Conservation (phyloP, 2,329 filamentous ascomycete species). For the Daldinia sp. region DNA sequence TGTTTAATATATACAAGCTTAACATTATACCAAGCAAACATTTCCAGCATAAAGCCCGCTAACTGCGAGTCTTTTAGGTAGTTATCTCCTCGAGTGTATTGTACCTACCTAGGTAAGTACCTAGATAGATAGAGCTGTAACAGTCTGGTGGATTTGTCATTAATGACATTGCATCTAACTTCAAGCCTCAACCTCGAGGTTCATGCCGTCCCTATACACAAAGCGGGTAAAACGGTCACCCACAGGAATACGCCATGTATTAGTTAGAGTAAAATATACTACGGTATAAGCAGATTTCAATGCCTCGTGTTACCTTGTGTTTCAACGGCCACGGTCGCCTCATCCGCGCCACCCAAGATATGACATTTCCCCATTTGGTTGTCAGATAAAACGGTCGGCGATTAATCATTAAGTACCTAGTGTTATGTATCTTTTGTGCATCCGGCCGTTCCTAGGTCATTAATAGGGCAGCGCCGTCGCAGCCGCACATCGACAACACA, state of each 20-base stretch:
- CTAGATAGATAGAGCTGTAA: neutral
- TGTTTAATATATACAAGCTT: conserved; percentile 25
- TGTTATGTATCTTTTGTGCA: neutral
- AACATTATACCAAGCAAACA: conserved; percentile 27
- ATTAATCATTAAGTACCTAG: neutral
- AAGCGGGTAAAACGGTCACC: neutral
- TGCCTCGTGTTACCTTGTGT: neutral
- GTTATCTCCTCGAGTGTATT: neutral
- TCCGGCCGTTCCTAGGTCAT: neutral
- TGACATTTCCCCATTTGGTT: neutral
- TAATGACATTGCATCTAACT: neutral
- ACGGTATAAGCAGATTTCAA: neutral
- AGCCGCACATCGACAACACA: conserved; percentile 6
- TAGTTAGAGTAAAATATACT: neutral
- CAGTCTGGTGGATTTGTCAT: neutral
- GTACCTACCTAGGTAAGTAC: no score
- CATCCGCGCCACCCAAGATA: conserved; percentile 20
- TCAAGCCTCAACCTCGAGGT: neutral
- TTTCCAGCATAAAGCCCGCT: conserved; percentile 8
- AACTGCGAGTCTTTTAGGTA: conserved; percentile 3
- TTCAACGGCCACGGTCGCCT: neutral
- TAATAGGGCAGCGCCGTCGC: neutral
- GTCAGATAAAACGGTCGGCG: conserved; percentile 4
- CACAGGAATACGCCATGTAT: neutral
- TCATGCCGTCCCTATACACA: neutral